Evolutionary conservation across 345 rosid species (phyloP).

Genomic region (Citrus inodora): DNA sequence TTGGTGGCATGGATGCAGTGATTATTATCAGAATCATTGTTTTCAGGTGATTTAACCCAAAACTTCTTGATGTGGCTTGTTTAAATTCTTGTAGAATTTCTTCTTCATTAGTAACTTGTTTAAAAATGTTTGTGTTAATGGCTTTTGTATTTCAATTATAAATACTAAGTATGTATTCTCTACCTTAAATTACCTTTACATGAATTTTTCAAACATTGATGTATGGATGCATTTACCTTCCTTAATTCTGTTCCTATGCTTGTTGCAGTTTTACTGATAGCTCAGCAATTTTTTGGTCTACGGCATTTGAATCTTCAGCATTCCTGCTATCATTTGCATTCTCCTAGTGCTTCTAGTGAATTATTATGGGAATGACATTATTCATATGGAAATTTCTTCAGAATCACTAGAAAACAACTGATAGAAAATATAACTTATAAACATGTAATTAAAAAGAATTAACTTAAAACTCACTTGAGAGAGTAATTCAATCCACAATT

Average conservation of each 20-base stretch:
- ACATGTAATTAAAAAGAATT: too few species aligned
- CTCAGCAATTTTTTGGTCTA: slow-evolving; percentile 13
- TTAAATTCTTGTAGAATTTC: too few species aligned
- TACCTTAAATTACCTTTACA: too few species aligned
- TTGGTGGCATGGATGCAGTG: slow-evolving; percentile 77
- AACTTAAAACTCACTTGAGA: too few species aligned
- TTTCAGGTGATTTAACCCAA: slow-evolving; percentile 50
- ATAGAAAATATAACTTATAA: too few species aligned
- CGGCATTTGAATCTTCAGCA: slow-evolving; percentile 71
- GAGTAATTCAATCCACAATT: too few species aligned
- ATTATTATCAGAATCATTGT: slow-evolving; percentile 70
- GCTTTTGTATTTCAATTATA: background rate
- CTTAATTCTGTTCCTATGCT: background rate
- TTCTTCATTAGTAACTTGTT: too few species aligned
- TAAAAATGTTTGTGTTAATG: too few species aligned
- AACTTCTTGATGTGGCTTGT: background rate
- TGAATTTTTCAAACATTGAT: too few species aligned
- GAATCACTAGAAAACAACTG: slow-evolving; percentile 37
- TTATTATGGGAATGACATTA: slow-evolving; percentile 63
- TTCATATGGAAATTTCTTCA: slow-evolving; percentile 48
- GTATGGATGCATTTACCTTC: too few species aligned
- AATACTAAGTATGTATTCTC: too few species aligned
- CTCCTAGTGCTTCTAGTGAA: slow-evolving; percentile 82
- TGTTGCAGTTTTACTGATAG: slow-evolving; percentile 10
- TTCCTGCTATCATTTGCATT: slow-evolving; percentile 65